A percentile compares a stretch with the other conserved stretches of the same genome.
phyloP scores from a whole-genome alignment of 1,139 yeast species.

The Wickerhamomyces sp. region DNA sequence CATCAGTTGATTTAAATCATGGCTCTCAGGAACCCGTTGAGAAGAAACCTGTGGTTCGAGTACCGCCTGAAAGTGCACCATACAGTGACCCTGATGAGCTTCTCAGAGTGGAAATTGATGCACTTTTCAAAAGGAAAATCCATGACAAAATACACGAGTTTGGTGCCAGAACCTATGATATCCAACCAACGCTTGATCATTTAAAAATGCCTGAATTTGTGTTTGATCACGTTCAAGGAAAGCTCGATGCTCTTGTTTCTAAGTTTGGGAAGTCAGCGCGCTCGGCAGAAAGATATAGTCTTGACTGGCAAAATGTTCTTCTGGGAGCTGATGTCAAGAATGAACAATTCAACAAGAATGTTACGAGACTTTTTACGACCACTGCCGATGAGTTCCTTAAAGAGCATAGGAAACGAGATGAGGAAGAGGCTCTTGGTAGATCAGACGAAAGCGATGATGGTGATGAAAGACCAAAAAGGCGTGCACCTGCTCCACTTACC shows the following conservation, averaged over 20 bases:
- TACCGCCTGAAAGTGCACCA: constrained; percentile 1
- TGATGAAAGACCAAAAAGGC: neutral
- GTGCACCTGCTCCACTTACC: neutral
- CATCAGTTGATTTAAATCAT: too few relatives aligned
- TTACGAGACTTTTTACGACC: neutral
- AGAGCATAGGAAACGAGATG: neutral
- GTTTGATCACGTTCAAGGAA: neutral
- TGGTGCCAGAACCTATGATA: neutral
- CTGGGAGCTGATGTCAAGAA: neutral
- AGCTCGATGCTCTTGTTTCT: neutral
- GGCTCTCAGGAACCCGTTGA: too few relatives aligned
- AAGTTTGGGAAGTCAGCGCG: neutral
- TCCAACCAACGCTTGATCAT: constrained; percentile 1
- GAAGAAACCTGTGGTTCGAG: neutral
- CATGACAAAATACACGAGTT: constrained; percentile 17
- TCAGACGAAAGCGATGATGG: neutral
- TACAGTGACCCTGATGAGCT: constrained; percentile 29
- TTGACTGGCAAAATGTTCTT: constrained; percentile 1
- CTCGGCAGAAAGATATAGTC: neutral
- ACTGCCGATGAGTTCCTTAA: neutral
- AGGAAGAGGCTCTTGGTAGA: neutral
- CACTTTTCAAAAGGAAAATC: constrained; percentile 34
- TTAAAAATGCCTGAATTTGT: neutral
- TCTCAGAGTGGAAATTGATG: constrained; percentile 37
- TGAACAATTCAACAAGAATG: neutral